These are phyloP conservation scores for Cantharellus cinnabarinus DNA, from an alignment of 768 basidiomycete species.

Conservation along the genomic window DNA sequence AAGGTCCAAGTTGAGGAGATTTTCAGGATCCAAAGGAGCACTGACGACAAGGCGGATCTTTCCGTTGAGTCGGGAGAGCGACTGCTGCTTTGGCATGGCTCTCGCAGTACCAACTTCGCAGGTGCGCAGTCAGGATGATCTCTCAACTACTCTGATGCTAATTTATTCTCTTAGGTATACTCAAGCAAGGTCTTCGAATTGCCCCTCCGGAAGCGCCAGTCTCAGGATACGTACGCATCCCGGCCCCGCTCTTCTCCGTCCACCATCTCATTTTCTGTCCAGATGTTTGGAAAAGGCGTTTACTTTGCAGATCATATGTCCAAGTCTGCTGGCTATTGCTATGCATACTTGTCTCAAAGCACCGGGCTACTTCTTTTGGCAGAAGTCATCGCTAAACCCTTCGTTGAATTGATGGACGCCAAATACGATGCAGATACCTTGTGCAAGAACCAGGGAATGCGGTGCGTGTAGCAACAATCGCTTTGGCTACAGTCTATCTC, in stretches of 20 bases:
- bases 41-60: constrained; percentile 14
- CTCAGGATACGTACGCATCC: constrained; percentile 15
- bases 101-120: constrained; percentile 41
- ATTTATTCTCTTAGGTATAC: constrained; percentile 23
- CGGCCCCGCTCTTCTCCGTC: background rate
- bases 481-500: background rate
- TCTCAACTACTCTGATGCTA: background rate
- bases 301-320: constrained; percentile 30
- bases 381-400: constrained; percentile 37
- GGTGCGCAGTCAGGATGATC: constrained; percentile 2
- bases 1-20: constrained; percentile 25
- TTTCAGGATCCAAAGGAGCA: constrained; percentile 34
- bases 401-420: constrained; percentile 26
- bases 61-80: constrained; percentile 27
- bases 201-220: constrained; percentile 35
- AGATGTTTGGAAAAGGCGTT: background rate
- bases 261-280: background rate
- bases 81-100: constrained; percentile 43
- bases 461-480: constrained; percentile 15
- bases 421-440: constrained; percentile 30
- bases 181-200: constrained; percentile 41
- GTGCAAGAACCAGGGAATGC: constrained; percentile 23
- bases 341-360: constrained; percentile 17
- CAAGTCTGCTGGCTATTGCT: constrained; percentile 38
- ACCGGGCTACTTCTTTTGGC: constrained; percentile 39